A percentile compares a stretch with the other conserved stretches of the same genome.
Evolutionary conservation across 495 filamentous ascomycete species (phyloP).

Genomic region (Penicillium desertorum): DNA sequence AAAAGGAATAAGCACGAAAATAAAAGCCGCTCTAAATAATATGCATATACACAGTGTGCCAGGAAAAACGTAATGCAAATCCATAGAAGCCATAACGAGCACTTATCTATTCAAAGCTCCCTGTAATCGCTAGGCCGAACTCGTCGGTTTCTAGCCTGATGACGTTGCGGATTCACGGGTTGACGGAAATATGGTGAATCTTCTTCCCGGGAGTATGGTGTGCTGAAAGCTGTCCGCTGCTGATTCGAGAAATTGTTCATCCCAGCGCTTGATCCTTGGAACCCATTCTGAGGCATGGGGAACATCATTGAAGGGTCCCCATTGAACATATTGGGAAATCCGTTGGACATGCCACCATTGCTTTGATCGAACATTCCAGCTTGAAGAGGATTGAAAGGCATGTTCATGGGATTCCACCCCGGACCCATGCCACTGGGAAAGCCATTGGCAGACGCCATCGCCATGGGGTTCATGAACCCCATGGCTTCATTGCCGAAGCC

Average conservation of each 20-base stretch:
- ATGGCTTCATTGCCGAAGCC: conserved; percentile 43
- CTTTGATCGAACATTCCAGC: conserved; percentile 51
- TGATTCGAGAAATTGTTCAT: conserved; percentile 64
- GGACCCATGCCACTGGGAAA: conserved; percentile 47
- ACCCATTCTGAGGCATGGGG: conserved; percentile 36
- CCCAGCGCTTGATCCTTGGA: conserved; percentile 30
- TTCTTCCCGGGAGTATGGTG: conserved; percentile 67
- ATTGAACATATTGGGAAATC: conserved; percentile 43
- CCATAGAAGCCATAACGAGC: not conserved
- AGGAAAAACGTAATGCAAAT: conserved; percentile 3
- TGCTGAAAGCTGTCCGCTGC: conserved; percentile 65
- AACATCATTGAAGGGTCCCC: conserved; percentile 47
- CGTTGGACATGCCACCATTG: conserved; percentile 28
- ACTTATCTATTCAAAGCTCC: conserved; percentile 59
- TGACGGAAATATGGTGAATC: conserved; percentile 94
- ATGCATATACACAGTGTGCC: conserved; percentile 12
- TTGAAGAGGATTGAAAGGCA: conserved; percentile 40
- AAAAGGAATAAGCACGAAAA: not conserved
- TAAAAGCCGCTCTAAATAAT: conserved; percentile 15
- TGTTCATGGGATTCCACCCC: conserved; percentile 53
- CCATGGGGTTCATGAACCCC: conserved; percentile 58
- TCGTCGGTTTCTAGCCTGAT: conserved; percentile 73
- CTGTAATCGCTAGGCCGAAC: conserved; percentile 85
- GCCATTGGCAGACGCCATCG: conserved; percentile 40
- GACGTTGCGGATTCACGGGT: conserved; percentile 91